Percentiles rank a stretch among this genome's conserved stretches.
Conservation (phyloP, 371 early-diverging fungal genomes). For the Gilbertella persicaria region DNA sequence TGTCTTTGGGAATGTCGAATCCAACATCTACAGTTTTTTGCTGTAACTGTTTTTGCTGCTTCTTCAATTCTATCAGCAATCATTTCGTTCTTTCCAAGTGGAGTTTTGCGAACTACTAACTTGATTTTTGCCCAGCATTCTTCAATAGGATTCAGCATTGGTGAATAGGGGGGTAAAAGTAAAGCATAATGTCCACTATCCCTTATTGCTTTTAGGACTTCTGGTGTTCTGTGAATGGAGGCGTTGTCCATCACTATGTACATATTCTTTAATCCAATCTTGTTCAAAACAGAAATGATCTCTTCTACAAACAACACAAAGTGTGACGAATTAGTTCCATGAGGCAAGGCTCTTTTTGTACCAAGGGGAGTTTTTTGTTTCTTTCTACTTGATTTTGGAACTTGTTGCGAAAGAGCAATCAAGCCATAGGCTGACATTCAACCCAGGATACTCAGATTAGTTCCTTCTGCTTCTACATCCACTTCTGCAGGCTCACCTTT, state of each 20-base stretch:
- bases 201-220: conserved; percentile 7
- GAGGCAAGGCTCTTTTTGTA: conserved; percentile 10
- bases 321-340: conserved; percentile 14
- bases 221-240: conserved; percentile 12
- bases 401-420: conserved; percentile 8
- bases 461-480: conserved; percentile 6
- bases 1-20: conserved; percentile 19
- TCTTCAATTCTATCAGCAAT: conserved; percentile 22
- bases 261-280: conserved; percentile 19
- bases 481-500: conserved; percentile 7
- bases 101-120: conserved; percentile 12
- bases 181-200: conserved; percentile 7
- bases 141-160: conserved; percentile 14
- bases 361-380: conserved; percentile 7
- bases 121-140: conserved; percentile 15
- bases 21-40: conserved; percentile 24
- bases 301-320: conserved; percentile 18
- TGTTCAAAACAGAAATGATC: conserved; percentile 9
- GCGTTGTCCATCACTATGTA: conserved; percentile 14
- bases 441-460: conserved; percentile 1
- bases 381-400: conserved; percentile 7
- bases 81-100: conserved; percentile 17
- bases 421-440: conserved; percentile 11
- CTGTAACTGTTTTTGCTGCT: conserved; percentile 21
- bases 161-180: conserved; percentile 11